Evolutionary conservation across 1,284 basidiomycete species (phyloP).

Genomic region (Ceratobasidium sp.): DNA sequence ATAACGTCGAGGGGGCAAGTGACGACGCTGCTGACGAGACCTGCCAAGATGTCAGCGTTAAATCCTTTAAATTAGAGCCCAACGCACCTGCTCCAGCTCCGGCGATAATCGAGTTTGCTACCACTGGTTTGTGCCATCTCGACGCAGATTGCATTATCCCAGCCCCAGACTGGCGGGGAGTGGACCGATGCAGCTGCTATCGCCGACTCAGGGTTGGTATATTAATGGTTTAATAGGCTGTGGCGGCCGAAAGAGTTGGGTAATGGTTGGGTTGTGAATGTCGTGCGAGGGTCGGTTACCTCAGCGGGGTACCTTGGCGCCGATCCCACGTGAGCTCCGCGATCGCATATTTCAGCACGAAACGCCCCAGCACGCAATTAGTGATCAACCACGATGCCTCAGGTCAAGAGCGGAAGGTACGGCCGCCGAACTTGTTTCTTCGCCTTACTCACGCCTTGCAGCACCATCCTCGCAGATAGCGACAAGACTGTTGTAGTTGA

Average conservation of each 20-base stretch:
- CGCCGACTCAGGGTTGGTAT: not conserved
- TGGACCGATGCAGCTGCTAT: not conserved
- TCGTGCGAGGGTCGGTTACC: slow-evolving; percentile 4
- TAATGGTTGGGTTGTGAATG: not conserved
- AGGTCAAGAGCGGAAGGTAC: slow-evolving; percentile 43
- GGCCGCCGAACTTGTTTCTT: slow-evolving; percentile 17
- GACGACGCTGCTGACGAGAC: slow-evolving; percentile 91
- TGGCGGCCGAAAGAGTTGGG: too few relatives aligned
- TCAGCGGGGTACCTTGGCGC: slow-evolving; percentile 16
- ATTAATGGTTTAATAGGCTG: not conserved
- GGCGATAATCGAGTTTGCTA: slow-evolving; percentile 60
- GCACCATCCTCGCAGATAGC: slow-evolving; percentile 44
- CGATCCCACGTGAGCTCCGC: slow-evolving; percentile 18
- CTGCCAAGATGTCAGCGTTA: slow-evolving; percentile 55
- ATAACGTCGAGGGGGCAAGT: slow-evolving; percentile 98
- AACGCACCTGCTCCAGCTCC: slow-evolving; percentile 73
- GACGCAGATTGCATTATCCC: slow-evolving; percentile 45
- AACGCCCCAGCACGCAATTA: slow-evolving; percentile 16
- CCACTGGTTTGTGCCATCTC: slow-evolving; percentile 44
- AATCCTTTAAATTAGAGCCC: not conserved
- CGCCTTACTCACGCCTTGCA: not conserved
- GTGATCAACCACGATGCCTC: slow-evolving; percentile 21
- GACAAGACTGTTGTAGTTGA: slow-evolving; percentile 47
- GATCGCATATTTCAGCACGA: slow-evolving; percentile 21
- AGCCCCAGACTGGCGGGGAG: slow-evolving; percentile 27